Evolutionary conservation across 192 early-diverging fungal genomes (phyloP).

Genomic region (Phlyctochytrium planicorne): DNA sequence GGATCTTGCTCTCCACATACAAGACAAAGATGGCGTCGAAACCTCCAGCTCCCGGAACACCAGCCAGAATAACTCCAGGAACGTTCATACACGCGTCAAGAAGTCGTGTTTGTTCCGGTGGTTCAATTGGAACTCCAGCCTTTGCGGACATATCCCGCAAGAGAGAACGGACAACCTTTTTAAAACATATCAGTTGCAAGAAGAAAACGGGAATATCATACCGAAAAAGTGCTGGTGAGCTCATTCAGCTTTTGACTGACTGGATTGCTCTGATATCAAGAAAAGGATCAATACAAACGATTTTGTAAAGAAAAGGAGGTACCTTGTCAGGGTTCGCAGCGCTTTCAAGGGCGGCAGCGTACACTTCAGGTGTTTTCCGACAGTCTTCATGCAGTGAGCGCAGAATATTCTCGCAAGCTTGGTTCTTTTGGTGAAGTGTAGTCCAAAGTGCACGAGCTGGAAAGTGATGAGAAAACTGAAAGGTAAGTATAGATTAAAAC

Average conservation of each 20-base stretch:
- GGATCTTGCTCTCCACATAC: slow-evolving; percentile 17
- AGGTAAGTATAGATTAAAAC: slow-evolving; percentile 23
- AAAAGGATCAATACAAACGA: too few species aligned
- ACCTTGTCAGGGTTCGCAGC: too few species aligned
- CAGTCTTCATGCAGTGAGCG: too few species aligned
- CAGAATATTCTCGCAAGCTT: slow-evolving; percentile 55
- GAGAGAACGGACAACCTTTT: slow-evolving; percentile 56
- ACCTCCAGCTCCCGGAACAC: slow-evolving; percentile 96
- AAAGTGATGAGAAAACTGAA: background rate
- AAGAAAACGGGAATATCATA: background rate
- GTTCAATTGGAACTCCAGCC: slow-evolving; percentile 88
- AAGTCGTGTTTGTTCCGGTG: slow-evolving; percentile 78
- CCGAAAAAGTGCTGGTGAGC: background rate
- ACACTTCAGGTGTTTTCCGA: slow-evolving; percentile 20
- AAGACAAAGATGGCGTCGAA: slow-evolving; percentile 97
- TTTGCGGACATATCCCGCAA: slow-evolving; percentile 71
- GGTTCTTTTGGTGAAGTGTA: slow-evolving; percentile 61
- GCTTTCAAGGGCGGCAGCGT: too few species aligned
- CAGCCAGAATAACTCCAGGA: slow-evolving; percentile 86
- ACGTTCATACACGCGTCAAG: slow-evolving; percentile 77
- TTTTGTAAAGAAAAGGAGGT: background rate
- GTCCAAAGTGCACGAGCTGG: slow-evolving; percentile 62
- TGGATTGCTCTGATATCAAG: background rate
- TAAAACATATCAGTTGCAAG: slow-evolving; percentile 1
- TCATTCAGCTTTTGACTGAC: slow-evolving; percentile 15